Evolutionary conservation across 2,329 filamentous ascomycete species (phyloP).

Genomic region (Talaromyces sp.): DNA sequence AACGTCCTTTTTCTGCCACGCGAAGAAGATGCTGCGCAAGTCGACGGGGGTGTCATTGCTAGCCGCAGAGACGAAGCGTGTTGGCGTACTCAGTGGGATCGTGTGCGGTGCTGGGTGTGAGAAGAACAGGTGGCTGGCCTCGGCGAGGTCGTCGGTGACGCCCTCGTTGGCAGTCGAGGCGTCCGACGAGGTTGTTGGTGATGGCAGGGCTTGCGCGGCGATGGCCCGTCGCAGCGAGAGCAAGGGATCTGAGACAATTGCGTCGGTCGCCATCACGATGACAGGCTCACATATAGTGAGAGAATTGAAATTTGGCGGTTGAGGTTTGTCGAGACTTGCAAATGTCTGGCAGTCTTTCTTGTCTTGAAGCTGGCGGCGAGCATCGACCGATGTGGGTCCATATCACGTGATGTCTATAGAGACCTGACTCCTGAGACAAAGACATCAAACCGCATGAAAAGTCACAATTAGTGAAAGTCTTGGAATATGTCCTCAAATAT

Average conservation of each 20-base stretch:
- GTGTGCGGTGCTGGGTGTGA: slow-evolving; percentile 53
- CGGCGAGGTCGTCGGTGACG: slow-evolving; percentile 56
- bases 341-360: background rate
- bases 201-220: slow-evolving; percentile 60
- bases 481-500: background rate
- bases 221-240: slow-evolving; percentile 80
- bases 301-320: background rate
- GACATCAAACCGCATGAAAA: background rate
- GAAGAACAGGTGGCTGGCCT: slow-evolving; percentile 76
- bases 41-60: slow-evolving; percentile 62
- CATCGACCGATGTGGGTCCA: background rate
- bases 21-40: slow-evolving; percentile 91
- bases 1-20: slow-evolving; percentile 88
- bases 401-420: slow-evolving; percentile 6
- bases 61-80: slow-evolving; percentile 78
- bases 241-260: slow-evolving; percentile 62
- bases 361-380: background rate
- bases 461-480: background rate
- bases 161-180: slow-evolving; percentile 49
- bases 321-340: background rate
- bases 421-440: too few relatives aligned
- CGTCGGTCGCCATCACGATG: slow-evolving; percentile 48
- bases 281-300: background rate
- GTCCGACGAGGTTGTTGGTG: slow-evolving; percentile 67
- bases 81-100: slow-evolving; percentile 65